phyloP scores from a whole-genome alignment of 2,329 filamentous ascomycete genomes.

The Fusarium sacchari region DNA sequence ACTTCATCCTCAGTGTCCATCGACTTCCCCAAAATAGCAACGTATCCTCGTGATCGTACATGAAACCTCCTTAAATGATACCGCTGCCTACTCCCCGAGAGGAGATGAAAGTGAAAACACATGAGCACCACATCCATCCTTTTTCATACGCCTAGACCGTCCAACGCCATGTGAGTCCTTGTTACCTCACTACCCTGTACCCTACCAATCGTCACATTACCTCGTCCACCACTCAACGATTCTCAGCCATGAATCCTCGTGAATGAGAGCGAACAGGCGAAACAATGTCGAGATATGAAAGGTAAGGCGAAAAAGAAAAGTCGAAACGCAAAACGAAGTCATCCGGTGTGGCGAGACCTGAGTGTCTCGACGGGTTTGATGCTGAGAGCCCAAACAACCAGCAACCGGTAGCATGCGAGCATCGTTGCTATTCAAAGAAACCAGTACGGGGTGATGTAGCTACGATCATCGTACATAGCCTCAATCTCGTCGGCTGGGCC shows the following conservation, averaged over 20 bases:
- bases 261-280: neutral
- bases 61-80: neutral
- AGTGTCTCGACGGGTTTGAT: neutral
- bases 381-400: neutral
- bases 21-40: neutral
- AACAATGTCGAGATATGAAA: neutral
- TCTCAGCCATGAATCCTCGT: neutral
- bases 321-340: neutral
- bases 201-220: fast-evolving
- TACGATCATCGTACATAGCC: neutral
- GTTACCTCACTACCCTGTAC: neutral
- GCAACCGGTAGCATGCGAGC: neutral
- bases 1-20: neutral
- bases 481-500: neutral
- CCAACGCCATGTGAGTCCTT: neutral
- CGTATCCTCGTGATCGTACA: neutral
- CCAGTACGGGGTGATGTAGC: neutral
- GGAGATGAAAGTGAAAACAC: neutral
- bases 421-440: neutral
- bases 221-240: neutral
- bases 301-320: neutral
- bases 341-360: neutral
- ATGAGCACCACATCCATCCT: neutral
- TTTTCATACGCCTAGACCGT: neutral
- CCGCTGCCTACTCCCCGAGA: too few species aligned